Evolutionary conservation across 495 filamentous ascomycete genomes (phyloP).

Genomic region (Melanomma pulvis-pyrius): DNA sequence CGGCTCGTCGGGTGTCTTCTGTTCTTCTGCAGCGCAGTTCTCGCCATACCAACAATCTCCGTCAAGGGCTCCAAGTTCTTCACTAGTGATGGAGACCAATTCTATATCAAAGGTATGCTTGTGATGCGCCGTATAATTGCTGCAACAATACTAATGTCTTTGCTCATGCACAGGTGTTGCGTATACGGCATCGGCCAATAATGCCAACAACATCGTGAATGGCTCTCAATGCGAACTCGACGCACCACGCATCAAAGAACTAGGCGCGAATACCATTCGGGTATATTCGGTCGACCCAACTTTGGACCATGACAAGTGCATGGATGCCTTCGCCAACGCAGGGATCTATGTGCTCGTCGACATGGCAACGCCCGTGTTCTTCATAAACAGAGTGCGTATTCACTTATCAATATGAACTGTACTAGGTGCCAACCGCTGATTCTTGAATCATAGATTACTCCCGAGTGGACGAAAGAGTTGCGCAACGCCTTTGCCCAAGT

Average conservation of each 20-base stretch:
- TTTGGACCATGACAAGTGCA: slow-evolving; percentile 32
- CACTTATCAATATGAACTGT: not conserved
- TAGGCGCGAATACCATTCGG: slow-evolving; percentile 28
- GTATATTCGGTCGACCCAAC: slow-evolving; percentile 28
- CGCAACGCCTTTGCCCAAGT: slow-evolving; percentile 23
- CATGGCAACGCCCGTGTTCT: slow-evolving; percentile 15
- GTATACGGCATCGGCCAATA: not conserved
- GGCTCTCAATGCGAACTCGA: slow-evolving; percentile 24
- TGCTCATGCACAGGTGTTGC: slow-evolving; percentile 3
- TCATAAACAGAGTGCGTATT: slow-evolving; percentile 12
- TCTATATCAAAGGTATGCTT: slow-evolving; percentile 73
- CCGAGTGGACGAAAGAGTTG: slow-evolving; percentile 20
- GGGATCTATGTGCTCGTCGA: slow-evolving; percentile 34
- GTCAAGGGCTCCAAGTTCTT: slow-evolving; percentile 85
- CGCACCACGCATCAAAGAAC: slow-evolving; percentile 16
- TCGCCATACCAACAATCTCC: slow-evolving; percentile 61
- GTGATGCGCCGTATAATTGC: not conserved
- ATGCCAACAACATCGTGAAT: slow-evolving; percentile 13
- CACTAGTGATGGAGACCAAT: slow-evolving; percentile 73
- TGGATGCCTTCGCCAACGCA: slow-evolving; percentile 23
- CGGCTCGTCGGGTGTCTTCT: not conserved
- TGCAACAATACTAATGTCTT: not conserved
- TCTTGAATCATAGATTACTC: slow-evolving; percentile 1
- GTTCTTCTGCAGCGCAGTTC: not conserved
- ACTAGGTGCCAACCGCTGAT: not conserved